Evolutionary conservation across 495 filamentous ascomycete genomes (phyloP), one percentile per base, ranked within the genome.

Genomic region (Lasiosphaeria miniovina): DNA sequence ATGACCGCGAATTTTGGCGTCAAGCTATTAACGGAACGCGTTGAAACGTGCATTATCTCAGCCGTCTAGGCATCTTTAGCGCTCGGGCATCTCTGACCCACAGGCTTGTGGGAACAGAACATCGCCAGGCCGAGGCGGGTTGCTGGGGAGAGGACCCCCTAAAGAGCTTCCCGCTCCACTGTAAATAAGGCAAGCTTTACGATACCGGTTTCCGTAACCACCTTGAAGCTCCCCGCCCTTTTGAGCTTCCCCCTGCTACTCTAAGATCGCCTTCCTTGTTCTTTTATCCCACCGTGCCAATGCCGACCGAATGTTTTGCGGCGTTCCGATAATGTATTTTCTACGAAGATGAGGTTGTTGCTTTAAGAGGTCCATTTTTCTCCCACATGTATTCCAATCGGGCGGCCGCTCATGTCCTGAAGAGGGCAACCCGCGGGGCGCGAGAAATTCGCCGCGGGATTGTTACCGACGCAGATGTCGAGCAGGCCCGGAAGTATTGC

Each of bases 401-500:
- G 33, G 32, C 48, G 50, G 14, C 57, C 15, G 38, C 61, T 11
- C 54, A 60, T 60, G 64, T 55, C 61, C 52, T 72, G 52, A 66
- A 55, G 52, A 55, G 50, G 60, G 61, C 57, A 33, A 40, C 57
- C 35, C 36, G 38, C 24, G 56, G 45, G n/a, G 32, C 55, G 14
- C 55, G 43, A 32, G 34, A 63, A n/a, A 34, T 61, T 56, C 57
- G 53, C 33, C 61, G 61, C 4, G 58, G 57, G 34, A 60, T 60
- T 43, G 56, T 68, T 45, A 75, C 75, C 6, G 67, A 73, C 32
- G 65, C 61, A 17, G 77, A 80, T 34, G 65, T 80, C 46, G 71
- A 71, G 5, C 74, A 75, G 62, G 77, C 77, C n/a, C 70, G 75
- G 36, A 70, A 74, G n/a, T 81, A 80, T 52, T 81, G 78, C 61